Conservation (phyloP, 1,284 basidiomycete species). For the Trichosporon coremiiforme region DNA sequence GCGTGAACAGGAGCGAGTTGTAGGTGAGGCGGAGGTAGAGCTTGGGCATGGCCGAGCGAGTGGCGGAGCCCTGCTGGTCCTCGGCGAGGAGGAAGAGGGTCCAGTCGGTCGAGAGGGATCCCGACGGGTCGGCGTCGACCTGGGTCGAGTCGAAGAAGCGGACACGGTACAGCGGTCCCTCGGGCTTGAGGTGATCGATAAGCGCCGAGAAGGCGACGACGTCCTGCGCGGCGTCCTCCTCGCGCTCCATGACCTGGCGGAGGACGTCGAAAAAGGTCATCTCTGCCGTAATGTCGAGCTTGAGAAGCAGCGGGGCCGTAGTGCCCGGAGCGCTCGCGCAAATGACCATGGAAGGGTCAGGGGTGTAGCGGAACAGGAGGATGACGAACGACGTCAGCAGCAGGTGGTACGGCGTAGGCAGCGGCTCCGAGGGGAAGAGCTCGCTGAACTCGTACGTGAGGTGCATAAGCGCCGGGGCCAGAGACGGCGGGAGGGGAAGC, state of each 20-base stretch:
- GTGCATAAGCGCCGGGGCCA: constrained; percentile 51
- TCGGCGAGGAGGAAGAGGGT: constrained; percentile 69
- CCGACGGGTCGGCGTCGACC: constrained; percentile 74
- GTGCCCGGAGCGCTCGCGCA: constrained; percentile 80
- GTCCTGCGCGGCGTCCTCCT: constrained; percentile 81
- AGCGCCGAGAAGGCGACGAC: constrained; percentile 80
- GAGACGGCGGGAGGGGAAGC: constrained; percentile 62
- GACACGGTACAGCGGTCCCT: constrained; percentile 77
- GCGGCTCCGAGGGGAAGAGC: constrained; percentile 46
- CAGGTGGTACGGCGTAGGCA: constrained; percentile 86
- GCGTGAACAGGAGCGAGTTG: constrained; percentile 92
- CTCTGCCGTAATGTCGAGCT: constrained; percentile 78
- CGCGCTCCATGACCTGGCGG: constrained; percentile 62
- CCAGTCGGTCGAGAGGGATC: constrained; percentile 84
- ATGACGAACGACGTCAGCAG: constrained; percentile 88
- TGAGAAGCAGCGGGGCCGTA: constrained; percentile 78
- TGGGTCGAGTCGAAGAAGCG: constrained; percentile 84
- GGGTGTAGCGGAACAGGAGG: constrained; percentile 91
- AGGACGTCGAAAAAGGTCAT: constrained; percentile 93
- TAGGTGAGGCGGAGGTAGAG: constrained; percentile 83
- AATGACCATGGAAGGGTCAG: constrained; percentile 91
- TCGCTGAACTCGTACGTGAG: constrained; percentile 73
- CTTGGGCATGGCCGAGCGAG: constrained; percentile 65
- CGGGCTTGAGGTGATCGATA: constrained; percentile 69
- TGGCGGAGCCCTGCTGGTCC: constrained; percentile 68